phyloP scores from a whole-genome alignment of 2,329 filamentous ascomycete species.

The Neonectria coccinea region DNA sequence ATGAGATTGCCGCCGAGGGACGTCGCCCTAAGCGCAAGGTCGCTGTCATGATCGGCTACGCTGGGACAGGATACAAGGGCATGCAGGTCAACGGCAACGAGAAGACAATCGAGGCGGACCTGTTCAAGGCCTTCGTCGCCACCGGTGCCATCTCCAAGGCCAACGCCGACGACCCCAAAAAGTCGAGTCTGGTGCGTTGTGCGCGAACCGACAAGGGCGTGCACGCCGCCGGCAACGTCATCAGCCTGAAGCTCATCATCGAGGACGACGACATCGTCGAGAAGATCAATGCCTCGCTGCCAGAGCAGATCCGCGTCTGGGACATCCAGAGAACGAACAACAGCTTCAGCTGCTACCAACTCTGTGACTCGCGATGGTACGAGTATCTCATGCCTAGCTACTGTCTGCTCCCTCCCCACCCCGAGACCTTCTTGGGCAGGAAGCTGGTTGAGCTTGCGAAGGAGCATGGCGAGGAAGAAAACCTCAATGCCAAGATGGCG shows the following conservation, averaged over 20 bases:
- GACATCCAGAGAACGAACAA: constrained; percentile 91
- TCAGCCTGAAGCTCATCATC: constrained; percentile 94
- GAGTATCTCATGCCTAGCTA: constrained; percentile 97
- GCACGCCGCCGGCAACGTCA: constrained; percentile 94
- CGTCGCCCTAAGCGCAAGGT: constrained; percentile 95
- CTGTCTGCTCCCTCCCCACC: constrained; percentile 91
- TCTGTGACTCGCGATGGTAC: constrained; percentile 95
- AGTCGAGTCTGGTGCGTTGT: constrained; percentile 92
- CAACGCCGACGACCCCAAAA: constrained; percentile 96
- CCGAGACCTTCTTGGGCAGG: constrained; percentile 85
- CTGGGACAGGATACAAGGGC: constrained; percentile 95
- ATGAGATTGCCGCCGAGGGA: constrained; percentile 89
- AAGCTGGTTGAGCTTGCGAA: constrained; percentile 83
- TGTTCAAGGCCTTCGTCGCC: constrained; percentile 91
- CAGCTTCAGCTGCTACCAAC: constrained; percentile 92
- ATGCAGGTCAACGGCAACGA: constrained; percentile 90
- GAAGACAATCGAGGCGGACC: constrained; percentile 95
- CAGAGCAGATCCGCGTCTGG: constrained; percentile 93
- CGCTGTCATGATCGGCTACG: constrained; percentile 94
- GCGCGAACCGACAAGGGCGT: constrained; percentile 98
- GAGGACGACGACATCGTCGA: constrained; percentile 89
- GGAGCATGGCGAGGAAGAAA: constrained; percentile 77
- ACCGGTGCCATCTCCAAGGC: constrained; percentile 96
- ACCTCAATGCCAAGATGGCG: constrained; percentile 74
- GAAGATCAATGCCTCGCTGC: constrained; percentile 89